Conservation (phyloP, 192 early-diverging fungal genomes). For the Endogone sp. region DNA sequence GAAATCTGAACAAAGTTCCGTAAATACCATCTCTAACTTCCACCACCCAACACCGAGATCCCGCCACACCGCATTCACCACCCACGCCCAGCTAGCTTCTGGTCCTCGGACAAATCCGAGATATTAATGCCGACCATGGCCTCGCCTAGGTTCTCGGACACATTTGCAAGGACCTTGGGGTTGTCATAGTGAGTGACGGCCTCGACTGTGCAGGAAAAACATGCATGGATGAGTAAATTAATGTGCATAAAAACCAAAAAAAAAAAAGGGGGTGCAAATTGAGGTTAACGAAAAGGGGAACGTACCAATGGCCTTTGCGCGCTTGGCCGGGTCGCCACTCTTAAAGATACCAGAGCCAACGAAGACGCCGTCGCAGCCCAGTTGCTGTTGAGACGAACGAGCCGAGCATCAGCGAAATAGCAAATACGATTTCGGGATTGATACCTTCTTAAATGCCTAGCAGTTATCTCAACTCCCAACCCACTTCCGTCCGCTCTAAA, state of each 20-base stretch:
- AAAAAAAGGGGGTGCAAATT: background rate
- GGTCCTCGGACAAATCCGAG: conserved; percentile 51
- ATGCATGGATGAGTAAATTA: too few species aligned
- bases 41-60: too few species aligned
- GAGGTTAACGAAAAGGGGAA: background rate
- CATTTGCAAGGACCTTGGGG: conserved; percentile 79
- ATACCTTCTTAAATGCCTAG: too few species aligned
- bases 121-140: conserved; percentile 97
- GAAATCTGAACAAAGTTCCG: too few species aligned
- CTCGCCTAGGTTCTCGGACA: conserved; percentile 92
- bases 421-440: too few species aligned
- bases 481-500: too few species aligned
- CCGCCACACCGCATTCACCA: conserved; percentile 46
- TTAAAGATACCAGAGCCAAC: conserved; percentile 99
- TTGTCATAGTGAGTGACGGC: conserved; percentile 96
- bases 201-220: conserved; percentile 49
- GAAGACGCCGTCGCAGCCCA: conserved; percentile 98
- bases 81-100: conserved; percentile 60
- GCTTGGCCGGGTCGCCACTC: conserved; percentile 88
- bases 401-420: too few species aligned
- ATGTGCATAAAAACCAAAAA: too few species aligned
- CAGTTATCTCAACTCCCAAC: too few species aligned
- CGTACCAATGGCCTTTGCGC: conserved; percentile 77
- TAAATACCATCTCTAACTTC: too few species aligned
- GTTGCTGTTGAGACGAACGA: conserved; percentile 53